Conservation (phyloP, 257 asterid species). For the Sherardia arvensis region DNA sequence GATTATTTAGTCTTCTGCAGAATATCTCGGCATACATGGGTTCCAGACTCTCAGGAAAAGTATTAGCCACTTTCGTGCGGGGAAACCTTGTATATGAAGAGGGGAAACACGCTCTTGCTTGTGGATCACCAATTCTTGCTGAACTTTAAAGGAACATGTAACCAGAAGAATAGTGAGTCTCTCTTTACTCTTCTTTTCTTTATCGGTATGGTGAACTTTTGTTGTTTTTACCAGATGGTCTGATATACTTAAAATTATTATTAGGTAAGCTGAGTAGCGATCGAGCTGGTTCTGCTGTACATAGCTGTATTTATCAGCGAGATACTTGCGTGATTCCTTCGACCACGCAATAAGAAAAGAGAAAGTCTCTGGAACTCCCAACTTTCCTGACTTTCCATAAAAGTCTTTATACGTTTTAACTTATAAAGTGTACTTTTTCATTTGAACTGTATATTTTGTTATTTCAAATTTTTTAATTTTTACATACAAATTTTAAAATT, state of each 20-base stretch:
- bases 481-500: no score
- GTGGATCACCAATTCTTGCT: slow-evolving; percentile 63
- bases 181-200: neutral
- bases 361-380: no score
- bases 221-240: neutral
- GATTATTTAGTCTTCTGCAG: slow-evolving; percentile 28
- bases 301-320: no score
- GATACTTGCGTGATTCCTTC: no score
- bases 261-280: neutral
- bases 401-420: no score
- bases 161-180: slow-evolving; percentile 4
- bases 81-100: slow-evolving; percentile 69
- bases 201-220: neutral
- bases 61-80: slow-evolving; percentile 58
- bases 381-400: no score
- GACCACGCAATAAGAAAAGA: no score
- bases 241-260: neutral
- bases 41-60: slow-evolving; percentile 66
- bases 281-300: no score
- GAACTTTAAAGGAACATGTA: slow-evolving; percentile 6
- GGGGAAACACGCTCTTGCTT: slow-evolving; percentile 68
- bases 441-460: no score
- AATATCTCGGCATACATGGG: slow-evolving; percentile 84
- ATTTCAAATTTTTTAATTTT: no score
- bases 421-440: no score